Base-by-base conservation (phyloP, 176 grass and related monocot genomes). In the Raddia distichophylla region DNA sequence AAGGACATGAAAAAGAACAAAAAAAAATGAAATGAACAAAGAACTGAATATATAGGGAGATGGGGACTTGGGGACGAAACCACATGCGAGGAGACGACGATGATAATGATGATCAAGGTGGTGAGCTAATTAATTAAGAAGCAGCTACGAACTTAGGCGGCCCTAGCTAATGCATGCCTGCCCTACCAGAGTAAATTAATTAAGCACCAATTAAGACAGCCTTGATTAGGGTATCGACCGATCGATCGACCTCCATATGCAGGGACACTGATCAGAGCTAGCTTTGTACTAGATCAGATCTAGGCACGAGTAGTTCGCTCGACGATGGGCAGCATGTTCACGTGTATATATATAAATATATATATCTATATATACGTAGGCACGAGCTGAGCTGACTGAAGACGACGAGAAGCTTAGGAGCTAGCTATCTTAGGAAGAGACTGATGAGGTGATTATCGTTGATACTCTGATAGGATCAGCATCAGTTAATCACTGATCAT, bases 381-480 rank as follows among this genome's bases (percentile, higher is more conserved):
- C 59, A 63, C 13, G 8, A n/a, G 57, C 20, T 76, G 35, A 3
- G 71, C 43, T 43, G 84, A 49, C 47, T 15, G 60, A 33, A 20
- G 58, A 45, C 37, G 63, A 70, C 10, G 54, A 50, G 47, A 45
- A 77, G 33, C 67, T 64, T 27, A 27, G 27, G 27, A 54, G 46
- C n/a, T 52, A 15, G 18, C 16, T 80, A 76, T 45, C 82, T 74
- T 19, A n/a, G 79, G 51, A 86, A 54, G 47, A 27, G 27, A 27
- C 27, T 27, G 27, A 27, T 27, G 27, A 85, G 60, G 61, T 50
- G 78, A 85, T 40, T 5, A 5, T 40, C 37, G 4, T 1, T 40
- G 37, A 40, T 40, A 27, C 27, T 27, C 37, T 40, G 37, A 40
- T 27, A 27, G 27, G 27, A 27, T 27, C 27, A 27, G 27, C 27